A percentile compares a stretch with the other conserved stretches of the same genome.
Conservation (phyloP, 192 early-diverging fungal species). For the Spizellomyces punctatus region DNA sequence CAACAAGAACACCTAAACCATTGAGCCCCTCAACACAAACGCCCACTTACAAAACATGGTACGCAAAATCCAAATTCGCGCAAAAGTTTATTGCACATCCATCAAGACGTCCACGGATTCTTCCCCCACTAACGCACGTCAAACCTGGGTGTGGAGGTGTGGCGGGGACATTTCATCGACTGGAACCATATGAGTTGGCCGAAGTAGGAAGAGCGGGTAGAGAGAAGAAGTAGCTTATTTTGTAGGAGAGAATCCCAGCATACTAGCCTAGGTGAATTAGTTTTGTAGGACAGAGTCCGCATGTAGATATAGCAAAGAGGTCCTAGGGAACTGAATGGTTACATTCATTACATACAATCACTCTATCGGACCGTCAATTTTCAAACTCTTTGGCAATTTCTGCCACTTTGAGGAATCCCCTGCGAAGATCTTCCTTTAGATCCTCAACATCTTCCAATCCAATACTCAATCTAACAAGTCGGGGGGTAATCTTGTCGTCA, state of each 20-base stretch:
- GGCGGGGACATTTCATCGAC: slow-evolving; percentile 23
- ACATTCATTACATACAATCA: no score
- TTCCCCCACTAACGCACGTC: slow-evolving; percentile 1
- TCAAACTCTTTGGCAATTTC: background rate
- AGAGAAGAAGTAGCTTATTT: background rate
- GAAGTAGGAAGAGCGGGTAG: slow-evolving; percentile 2
- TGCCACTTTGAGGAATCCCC: slow-evolving; percentile 40
- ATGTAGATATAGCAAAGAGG: no score
- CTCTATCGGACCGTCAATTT: background rate
- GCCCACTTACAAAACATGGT: slow-evolving; percentile 35
- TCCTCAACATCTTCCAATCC: slow-evolving; percentile 71
- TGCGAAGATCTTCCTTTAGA: slow-evolving; percentile 60
- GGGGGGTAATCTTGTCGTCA: slow-evolving; percentile 46
- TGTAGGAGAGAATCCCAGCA: background rate
- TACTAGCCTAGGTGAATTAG: no score
- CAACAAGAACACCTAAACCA: background rate
- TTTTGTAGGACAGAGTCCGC: no score
- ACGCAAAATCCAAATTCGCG: slow-evolving; percentile 39
- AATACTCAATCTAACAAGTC: slow-evolving; percentile 63
- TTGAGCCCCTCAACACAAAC: slow-evolving; percentile 2
- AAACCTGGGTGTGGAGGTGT: background rate
- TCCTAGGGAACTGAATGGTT: no score
- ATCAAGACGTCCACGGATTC: background rate
- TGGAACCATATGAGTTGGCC: slow-evolving; percentile 27
- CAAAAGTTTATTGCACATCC: background rate